Base-by-base conservation (phyloP, 2,329 filamentous ascomycete species). In the Sphaerostilbella broomeana region DNA sequence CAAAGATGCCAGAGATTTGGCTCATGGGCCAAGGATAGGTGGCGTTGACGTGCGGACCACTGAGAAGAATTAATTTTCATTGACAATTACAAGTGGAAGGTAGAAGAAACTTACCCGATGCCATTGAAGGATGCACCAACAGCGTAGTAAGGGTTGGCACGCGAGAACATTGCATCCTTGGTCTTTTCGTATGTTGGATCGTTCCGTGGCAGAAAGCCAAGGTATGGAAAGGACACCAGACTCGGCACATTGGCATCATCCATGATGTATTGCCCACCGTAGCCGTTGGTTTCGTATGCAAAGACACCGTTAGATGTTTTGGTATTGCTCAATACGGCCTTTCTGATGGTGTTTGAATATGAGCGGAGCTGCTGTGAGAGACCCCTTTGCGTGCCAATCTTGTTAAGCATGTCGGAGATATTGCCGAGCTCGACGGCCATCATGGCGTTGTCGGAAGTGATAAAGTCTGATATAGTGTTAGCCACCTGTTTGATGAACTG, bases 111-210 rank as follows among this genome's bases (percentile, higher is more conserved):
- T 42, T 40, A 55, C 53, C 54, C 53, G 22, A 55, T 51, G 4
- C 54, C 53, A 10, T 42, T 43, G n/a, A 53, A 56, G 4, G 38
- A 35, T 32, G 47, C 38, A 12, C 54, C 51, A 7, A 35, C 47
- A 1, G 50, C 52, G 51, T 75, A 94, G 60, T 92, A 94, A 0
- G 87, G 86, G 53, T 95, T 94, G 0, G 77, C 76, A 39, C 76
- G 75, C 42, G 77, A 76, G 16, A 94, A 73, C 43, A 92, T 78
- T 73, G 89, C 90, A 40, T 73, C 73, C 40, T 88, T 75, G 0
- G 87, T 94, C 57, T 85, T 87, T 53, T 82, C 75, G 58, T 94
- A 94, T 2, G 84, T 69, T 5, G 70, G 49, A 49, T 89, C 76
- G 19, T 75, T 67, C 17, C 67, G 60, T 9, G 70, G 63, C 1